A percentile compares a stretch with the other conserved stretches of the same genome.
These are phyloP conservation scores for Russula emetica DNA, from an alignment of 768 basidiomycete species.

Conservation along the genomic window DNA sequence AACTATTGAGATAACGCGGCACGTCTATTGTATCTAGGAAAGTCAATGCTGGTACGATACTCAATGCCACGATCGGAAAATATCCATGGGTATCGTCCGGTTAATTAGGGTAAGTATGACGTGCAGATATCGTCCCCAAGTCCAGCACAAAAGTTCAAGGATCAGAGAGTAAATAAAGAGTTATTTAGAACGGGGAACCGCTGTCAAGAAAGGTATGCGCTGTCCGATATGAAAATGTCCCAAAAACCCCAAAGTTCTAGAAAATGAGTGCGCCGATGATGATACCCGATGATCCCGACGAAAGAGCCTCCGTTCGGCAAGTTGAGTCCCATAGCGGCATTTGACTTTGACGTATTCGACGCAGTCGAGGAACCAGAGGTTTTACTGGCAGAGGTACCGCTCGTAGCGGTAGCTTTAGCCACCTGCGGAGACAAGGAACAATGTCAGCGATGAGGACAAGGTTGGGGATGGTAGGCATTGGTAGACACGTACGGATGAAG, in stretches of 20 bases:
- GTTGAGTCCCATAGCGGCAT: neutral
- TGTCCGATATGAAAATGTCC: slow-evolving; percentile 4
- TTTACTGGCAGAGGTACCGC: neutral
- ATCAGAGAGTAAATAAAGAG: neutral
- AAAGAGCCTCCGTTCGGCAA: neutral
- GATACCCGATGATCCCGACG: neutral
- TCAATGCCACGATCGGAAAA: neutral
- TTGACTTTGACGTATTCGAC: slow-evolving; percentile 6
- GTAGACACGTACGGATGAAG: slow-evolving; percentile 12
- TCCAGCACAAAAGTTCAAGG: neutral
- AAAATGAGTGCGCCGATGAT: slow-evolving; percentile 1
- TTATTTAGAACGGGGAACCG: neutral
- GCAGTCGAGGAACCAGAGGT: neutral
- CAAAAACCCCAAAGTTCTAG: slow-evolving; percentile 1
- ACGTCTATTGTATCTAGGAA: neutral
- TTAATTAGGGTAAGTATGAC: neutral
- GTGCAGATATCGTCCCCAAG: neutral
- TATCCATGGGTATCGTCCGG: neutral
- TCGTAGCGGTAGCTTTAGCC: neutral
- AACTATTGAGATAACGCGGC: neutral
- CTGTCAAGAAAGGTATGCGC: neutral
- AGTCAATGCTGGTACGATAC: neutral
- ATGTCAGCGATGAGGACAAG: neutral
- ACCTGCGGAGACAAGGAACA: neutral
- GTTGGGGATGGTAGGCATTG: neutral